Evolutionary conservation across 2,329 filamentous ascomycete genomes (phyloP).

Genomic region (Pseudodiploospora longispora): DNA sequence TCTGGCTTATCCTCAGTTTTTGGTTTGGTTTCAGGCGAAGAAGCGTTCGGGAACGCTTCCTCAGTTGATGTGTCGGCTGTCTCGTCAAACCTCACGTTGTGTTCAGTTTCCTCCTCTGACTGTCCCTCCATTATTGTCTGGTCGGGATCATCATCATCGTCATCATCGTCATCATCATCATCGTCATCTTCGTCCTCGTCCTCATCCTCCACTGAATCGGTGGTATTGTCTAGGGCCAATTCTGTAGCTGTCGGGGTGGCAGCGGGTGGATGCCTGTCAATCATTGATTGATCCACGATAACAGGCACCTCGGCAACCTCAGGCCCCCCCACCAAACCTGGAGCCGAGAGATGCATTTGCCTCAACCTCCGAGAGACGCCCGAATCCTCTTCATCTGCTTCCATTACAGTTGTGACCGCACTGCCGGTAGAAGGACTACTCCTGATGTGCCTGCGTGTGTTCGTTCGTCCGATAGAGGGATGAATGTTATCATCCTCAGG

Average conservation of each 20-base stretch:
- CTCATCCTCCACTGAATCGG: not conserved
- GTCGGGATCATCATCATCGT: conserved; percentile 2
- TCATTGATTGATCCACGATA: conserved; percentile 30
- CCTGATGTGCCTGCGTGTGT: conserved; percentile 72
- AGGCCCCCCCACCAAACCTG: conserved; percentile 46
- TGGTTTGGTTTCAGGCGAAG: no score
- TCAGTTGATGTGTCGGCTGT: not conserved
- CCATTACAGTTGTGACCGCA: conserved; percentile 71
- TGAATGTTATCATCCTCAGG: conserved; percentile 43
- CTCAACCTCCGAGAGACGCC: conserved; percentile 38
- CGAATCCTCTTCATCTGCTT: conserved; percentile 69
- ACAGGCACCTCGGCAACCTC: conserved; percentile 33
- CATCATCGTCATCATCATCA: not conserved
- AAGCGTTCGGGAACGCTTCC: no score
- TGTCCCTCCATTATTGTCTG: conserved; percentile 2
- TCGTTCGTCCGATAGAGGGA: conserved; percentile 48
- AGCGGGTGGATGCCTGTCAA: conserved; percentile 11
- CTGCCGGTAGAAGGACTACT: conserved; percentile 74
- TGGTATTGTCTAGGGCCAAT: not conserved
- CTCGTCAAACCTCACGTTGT: not conserved
- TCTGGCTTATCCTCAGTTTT: no score
- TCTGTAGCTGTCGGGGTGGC: conserved; percentile 5
- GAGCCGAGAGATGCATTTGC: conserved; percentile 37
- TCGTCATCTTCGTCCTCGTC: conserved; percentile 7
- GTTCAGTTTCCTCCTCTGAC: conserved; percentile 5